Conservation (phyloP, 805 yeast species). For the Candida stauntonica region DNA sequence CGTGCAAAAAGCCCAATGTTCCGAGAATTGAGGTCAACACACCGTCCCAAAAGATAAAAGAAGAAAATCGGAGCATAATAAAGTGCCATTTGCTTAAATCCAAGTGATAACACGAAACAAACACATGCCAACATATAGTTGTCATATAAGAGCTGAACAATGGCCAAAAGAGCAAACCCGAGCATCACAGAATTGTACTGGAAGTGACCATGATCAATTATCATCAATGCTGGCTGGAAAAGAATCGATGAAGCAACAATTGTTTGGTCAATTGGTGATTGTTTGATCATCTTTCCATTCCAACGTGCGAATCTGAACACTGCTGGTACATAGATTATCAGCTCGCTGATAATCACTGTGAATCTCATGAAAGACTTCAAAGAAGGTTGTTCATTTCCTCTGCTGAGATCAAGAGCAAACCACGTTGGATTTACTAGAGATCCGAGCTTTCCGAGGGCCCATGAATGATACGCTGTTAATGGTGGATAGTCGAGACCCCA, state of each 20-base stretch:
- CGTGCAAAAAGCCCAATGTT: conserved; percentile 19
- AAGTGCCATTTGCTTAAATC: conserved; percentile 93
- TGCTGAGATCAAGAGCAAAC: conserved; percentile 69
- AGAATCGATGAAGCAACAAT: conserved; percentile 74
- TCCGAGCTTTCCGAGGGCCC: conserved; percentile 73
- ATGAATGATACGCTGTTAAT: conserved; percentile 89
- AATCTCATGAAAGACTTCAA: conserved; percentile 83
- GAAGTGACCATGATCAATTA: conserved; percentile 96
- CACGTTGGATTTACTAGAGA: conserved; percentile 56
- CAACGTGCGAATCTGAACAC: conserved; percentile 66
- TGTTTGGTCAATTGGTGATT: conserved; percentile 70
- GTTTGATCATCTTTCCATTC: conserved; percentile 56
- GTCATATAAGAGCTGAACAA: conserved; percentile 61
- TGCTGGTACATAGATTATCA: conserved; percentile 73
- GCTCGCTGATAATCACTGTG: conserved; percentile 73
- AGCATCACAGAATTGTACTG: conserved; percentile 94
- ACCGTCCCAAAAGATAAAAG: conserved; percentile 63
- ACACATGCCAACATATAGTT: conserved; percentile 65
- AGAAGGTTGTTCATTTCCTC: conserved; percentile 67
- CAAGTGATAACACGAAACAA: conserved; percentile 70
- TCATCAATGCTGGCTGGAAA: conserved; percentile 74
- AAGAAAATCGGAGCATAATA: conserved; percentile 90
- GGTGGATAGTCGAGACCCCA: conserved; percentile 99
- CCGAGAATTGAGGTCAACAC: conserved; percentile 24
- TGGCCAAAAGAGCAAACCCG: conserved; percentile 69